Conservation (phyloP, 2,329 filamentous ascomycete genomes). For the Boeremia lycopersici region DNA sequence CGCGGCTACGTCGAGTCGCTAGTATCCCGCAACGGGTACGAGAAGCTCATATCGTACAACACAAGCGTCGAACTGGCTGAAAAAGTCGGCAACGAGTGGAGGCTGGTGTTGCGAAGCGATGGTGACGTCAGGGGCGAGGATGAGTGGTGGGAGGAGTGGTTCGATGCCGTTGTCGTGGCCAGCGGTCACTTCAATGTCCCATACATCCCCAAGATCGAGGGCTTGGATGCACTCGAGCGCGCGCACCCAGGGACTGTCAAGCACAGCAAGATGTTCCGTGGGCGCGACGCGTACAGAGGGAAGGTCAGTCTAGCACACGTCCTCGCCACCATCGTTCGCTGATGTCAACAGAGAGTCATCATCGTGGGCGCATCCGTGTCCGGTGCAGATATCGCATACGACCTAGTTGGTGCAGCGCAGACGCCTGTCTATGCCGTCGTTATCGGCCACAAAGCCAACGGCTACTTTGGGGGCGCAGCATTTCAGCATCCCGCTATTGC, state of each 20-base stretch:
- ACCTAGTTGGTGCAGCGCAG: constrained; percentile 55
- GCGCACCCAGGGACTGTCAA: constrained; percentile 57
- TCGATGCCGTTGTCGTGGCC: constrained; percentile 67
- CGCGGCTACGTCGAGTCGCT: constrained; percentile 61
- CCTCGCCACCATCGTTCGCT: neutral
- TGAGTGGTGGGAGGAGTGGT: constrained; percentile 67
- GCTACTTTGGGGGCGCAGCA: constrained; percentile 64
- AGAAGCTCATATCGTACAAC: constrained; percentile 59
- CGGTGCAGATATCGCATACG: constrained; percentile 65
- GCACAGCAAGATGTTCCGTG: constrained; percentile 62
- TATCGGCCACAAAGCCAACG: constrained; percentile 57
- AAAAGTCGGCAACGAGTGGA: constrained; percentile 55
- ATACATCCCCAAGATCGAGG: constrained; percentile 59
- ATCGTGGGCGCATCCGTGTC: constrained; percentile 70
- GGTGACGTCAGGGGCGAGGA: constrained; percentile 47
- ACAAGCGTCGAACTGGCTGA: constrained; percentile 67
- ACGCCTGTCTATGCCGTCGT: constrained; percentile 61
- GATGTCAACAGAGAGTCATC: constrained; percentile 58
- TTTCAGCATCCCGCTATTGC: constrained; percentile 64
- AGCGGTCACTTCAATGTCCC: constrained; percentile 67
- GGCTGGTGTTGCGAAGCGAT: constrained; percentile 58
- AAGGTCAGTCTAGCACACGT: constrained; percentile 47
- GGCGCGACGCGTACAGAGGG: constrained; percentile 51
- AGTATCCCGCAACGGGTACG: constrained; percentile 60
- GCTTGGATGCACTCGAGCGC: constrained; percentile 56